Conservation (phyloP, 805 yeast genomes). For the Starmerella stellata region DNA sequence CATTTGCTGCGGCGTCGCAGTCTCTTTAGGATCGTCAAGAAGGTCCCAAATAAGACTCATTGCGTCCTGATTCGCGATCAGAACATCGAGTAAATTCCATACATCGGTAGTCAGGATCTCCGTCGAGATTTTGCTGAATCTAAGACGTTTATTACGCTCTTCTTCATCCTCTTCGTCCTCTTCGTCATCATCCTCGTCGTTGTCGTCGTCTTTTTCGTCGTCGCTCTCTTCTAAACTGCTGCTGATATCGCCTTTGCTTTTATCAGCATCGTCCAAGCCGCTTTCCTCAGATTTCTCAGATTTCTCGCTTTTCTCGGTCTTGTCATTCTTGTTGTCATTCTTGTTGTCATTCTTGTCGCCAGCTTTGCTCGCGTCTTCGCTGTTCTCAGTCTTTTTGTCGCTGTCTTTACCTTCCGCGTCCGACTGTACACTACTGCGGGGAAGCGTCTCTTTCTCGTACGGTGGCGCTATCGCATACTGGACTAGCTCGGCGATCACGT, state of each 20-base stretch:
- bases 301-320: not conserved
- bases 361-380: constrained; percentile 4
- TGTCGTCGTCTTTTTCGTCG: not conserved
- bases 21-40: constrained; percentile 30
- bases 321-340: not conserved
- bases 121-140: constrained; percentile 51
- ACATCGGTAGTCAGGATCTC: constrained; percentile 82
- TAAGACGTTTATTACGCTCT: constrained; percentile 10
- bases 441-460: not conserved
- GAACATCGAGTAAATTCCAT: constrained; percentile 82
- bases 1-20: constrained; percentile 49
- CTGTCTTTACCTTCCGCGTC: constrained; percentile 13
- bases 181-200: constrained; percentile 14
- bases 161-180: constrained; percentile 16
- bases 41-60: constrained; percentile 63
- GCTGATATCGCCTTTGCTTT: not conserved
- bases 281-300: not conserved
- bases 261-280: not conserved
- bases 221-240: not conserved
- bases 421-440: not conserved
- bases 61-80: constrained; percentile 53
- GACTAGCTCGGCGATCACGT: constrained; percentile 48
- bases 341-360: not conserved
- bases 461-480: constrained; percentile 33
- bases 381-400: constrained; percentile 12